Percentiles rank a stretch among this genome's conserved stretches.
Evolutionary conservation across 2,329 filamentous ascomycete species (phyloP).

Genomic region (Aspergillus luchuensis): DNA sequence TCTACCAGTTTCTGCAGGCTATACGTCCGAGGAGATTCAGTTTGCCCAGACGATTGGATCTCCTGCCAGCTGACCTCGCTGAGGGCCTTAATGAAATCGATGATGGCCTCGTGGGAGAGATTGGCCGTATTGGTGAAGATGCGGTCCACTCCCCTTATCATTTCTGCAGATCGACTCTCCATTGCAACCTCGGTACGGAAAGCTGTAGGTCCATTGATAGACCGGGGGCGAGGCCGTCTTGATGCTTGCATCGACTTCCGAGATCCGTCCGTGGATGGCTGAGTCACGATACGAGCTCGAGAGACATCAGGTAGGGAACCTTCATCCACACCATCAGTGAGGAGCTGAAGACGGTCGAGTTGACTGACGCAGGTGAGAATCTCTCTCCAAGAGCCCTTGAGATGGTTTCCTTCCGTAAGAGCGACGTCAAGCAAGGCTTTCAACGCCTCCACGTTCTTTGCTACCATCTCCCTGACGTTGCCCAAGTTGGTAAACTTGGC

Average conservation of each 20-base stretch:
- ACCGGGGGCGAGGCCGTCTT: slow-evolving; percentile 53
- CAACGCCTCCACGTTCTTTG: slow-evolving; percentile 93
- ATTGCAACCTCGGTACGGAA: slow-evolving; percentile 81
- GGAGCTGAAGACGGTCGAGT: slow-evolving; percentile 89
- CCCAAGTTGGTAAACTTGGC: slow-evolving; percentile 95
- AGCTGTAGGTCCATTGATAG: slow-evolving; percentile 52
- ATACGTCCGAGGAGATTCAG: slow-evolving; percentile 93
- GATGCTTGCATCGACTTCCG: slow-evolving; percentile 66
- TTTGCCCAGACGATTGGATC: slow-evolving; percentile 94
- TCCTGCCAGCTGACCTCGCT: slow-evolving; percentile 99
- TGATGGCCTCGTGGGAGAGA: slow-evolving; percentile 88
- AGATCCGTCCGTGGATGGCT: slow-evolving; percentile 56
- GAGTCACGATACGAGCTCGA: slow-evolving; percentile 71
- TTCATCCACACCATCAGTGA: slow-evolving; percentile 92
- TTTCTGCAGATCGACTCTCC: slow-evolving; percentile 89
- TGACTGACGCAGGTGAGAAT: slow-evolving; percentile 94
- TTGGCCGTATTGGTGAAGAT: slow-evolving; percentile 98
- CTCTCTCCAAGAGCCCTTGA: slow-evolving; percentile 92
- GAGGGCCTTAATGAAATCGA: slow-evolving; percentile 88
- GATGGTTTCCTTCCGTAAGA: slow-evolving; percentile 84
- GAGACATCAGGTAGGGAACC: slow-evolving; percentile 89
- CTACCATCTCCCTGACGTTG: slow-evolving; percentile 91
- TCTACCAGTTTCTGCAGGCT: slow-evolving; percentile 97
- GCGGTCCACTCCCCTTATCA: slow-evolving; percentile 87
- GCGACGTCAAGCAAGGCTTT: slow-evolving; percentile 90